Conservation (phyloP, 1,284 basidiomycete genomes). For the Limonomyces culmigenus region DNA sequence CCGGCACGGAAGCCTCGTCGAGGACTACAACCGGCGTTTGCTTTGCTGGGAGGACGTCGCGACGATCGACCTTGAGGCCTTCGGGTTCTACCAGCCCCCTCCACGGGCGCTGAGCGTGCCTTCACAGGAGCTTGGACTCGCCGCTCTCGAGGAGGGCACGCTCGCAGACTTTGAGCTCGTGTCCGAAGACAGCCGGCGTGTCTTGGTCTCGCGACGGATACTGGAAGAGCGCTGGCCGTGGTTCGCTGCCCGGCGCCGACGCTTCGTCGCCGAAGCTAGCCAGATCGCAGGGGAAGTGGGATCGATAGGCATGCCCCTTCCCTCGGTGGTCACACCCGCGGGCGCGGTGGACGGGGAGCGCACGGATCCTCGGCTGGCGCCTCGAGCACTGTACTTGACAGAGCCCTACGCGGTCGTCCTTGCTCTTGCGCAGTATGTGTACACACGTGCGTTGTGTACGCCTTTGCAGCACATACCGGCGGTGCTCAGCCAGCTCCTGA, state of each 20-base stretch:
- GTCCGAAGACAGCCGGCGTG: slow-evolving; percentile 75
- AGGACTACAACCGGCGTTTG: slow-evolving; percentile 81
- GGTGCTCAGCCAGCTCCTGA: slow-evolving; percentile 73
- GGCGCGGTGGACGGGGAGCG: slow-evolving; percentile 26
- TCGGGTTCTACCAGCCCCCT: slow-evolving; percentile 85
- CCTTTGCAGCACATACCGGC: slow-evolving; percentile 83
- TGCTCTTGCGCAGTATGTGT: slow-evolving; percentile 86
- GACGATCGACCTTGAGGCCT: slow-evolving; percentile 81
- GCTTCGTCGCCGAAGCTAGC: slow-evolving; percentile 37
- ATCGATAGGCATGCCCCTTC: slow-evolving; percentile 21
- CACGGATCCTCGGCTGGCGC: slow-evolving; percentile 61
- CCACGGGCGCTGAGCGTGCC: slow-evolving; percentile 45
- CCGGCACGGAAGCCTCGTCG: slow-evolving; percentile 68
- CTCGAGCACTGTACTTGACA: slow-evolving; percentile 65
- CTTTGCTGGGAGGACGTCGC: slow-evolving; percentile 87
- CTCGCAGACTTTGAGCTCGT: slow-evolving; percentile 81
- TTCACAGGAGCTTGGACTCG: slow-evolving; percentile 63
- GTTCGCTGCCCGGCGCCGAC: slow-evolving; percentile 63
- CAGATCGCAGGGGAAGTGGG: slow-evolving; percentile 7
- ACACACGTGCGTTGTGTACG: slow-evolving; percentile 72
- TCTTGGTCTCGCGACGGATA: slow-evolving; percentile 68
- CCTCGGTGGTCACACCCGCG: slow-evolving; percentile 41
- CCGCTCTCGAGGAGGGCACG: slow-evolving; percentile 61
- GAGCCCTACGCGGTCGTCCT: slow-evolving; percentile 82
- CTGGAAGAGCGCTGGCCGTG: slow-evolving; percentile 86